These are phyloP conservation scores for Trichoderma atroviride DNA, from an alignment of 2,329 filamentous ascomycete species.

Conservation along the genomic window DNA sequence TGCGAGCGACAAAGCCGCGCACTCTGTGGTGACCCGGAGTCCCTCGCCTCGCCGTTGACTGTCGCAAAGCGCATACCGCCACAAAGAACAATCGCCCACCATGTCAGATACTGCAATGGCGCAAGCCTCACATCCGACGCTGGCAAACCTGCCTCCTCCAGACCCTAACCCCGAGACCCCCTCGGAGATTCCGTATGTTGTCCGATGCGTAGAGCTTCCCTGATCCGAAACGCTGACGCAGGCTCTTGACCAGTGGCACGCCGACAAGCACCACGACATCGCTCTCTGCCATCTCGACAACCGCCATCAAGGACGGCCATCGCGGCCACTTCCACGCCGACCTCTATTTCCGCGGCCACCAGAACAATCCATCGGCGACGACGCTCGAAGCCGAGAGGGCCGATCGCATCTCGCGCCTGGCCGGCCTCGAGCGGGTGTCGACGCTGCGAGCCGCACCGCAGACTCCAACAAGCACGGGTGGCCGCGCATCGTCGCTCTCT, in stretches of 20 bases:
- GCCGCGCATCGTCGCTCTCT: conserved; percentile 44
- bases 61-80: background rate
- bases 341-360: conserved; percentile 57
- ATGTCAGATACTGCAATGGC: conserved; percentile 38
- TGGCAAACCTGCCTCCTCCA: conserved; percentile 83
- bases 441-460: conserved; percentile 63
- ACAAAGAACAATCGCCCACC: background rate
- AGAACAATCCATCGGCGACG: conserved; percentile 63
- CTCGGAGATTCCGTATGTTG: conserved; percentile 81
- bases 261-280: conserved; percentile 92
- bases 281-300: conserved; percentile 87
- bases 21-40: background rate
- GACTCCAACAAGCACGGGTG: conserved; percentile 36
- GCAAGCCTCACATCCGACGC: conserved; percentile 58
- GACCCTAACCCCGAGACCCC: conserved; percentile 83
- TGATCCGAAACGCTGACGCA: conserved; percentile 2
- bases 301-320: conserved; percentile 95
- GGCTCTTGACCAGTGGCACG: conserved; percentile 67
- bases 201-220: background rate
- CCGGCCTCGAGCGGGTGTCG: conserved; percentile 85
- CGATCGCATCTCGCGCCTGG: conserved; percentile 91
- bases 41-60: background rate
- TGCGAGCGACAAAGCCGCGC: background rate
- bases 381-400: conserved; percentile 90
- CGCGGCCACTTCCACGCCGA: conserved; percentile 70